Conservation (phyloP, 495 filamentous ascomycete species). For the Hyaloscypha bicolor region DNA sequence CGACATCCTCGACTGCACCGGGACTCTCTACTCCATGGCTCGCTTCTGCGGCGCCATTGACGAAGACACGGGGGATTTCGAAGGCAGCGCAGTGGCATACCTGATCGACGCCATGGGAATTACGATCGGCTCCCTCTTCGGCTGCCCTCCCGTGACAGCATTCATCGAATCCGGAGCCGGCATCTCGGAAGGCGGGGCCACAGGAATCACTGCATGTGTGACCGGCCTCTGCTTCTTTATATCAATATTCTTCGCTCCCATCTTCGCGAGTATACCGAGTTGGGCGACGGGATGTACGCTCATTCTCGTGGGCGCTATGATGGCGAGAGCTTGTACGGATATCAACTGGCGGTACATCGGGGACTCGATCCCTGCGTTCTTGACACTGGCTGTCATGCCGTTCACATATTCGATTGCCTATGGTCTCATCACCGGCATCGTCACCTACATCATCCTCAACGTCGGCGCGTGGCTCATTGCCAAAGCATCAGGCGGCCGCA, state of each 20-base stretch:
- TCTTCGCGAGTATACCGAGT: slow-evolving; percentile 81
- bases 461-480: slow-evolving; percentile 64
- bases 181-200: slow-evolving; percentile 81
- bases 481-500: slow-evolving; percentile 62
- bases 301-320: slow-evolving; percentile 78
- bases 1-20: slow-evolving; percentile 78
- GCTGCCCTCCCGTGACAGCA: slow-evolving; percentile 75
- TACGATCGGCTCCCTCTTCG: slow-evolving; percentile 75
- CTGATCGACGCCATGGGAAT: slow-evolving; percentile 77
- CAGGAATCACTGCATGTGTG: slow-evolving; percentile 76
- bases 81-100: slow-evolving; percentile 76
- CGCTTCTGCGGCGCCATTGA: slow-evolving; percentile 75
- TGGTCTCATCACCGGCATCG: slow-evolving; percentile 66
- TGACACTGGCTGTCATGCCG: slow-evolving; percentile 82
- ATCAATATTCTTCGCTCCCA: slow-evolving; percentile 82
- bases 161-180: slow-evolving; percentile 84
- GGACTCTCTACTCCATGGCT: slow-evolving; percentile 83
- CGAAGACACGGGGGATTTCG: slow-evolving; percentile 73
- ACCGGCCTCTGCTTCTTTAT: slow-evolving; percentile 84
- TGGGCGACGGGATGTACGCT: slow-evolving; percentile 86
- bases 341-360: slow-evolving; percentile 85
- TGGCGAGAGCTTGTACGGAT: slow-evolving; percentile 71
- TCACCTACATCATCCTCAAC: slow-evolving; percentile 73
- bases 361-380: slow-evolving; percentile 77
- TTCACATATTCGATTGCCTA: slow-evolving; percentile 82